Evolutionary conservation across 768 basidiomycete species (phyloP).

Genomic region (Mycena rebaudengoi): DNA sequence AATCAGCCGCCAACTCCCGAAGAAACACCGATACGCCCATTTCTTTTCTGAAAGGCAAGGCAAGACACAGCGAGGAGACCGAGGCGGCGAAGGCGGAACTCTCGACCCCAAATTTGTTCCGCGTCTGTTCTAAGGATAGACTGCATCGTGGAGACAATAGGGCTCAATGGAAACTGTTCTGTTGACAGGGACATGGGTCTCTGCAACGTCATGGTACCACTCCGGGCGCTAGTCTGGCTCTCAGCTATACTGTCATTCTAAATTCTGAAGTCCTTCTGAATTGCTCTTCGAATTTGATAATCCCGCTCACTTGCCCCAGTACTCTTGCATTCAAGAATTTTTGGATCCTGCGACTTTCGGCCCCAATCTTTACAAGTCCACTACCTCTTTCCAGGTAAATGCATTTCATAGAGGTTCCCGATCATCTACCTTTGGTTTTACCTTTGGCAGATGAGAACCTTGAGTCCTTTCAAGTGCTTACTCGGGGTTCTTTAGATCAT

Average conservation of each 20-base stretch:
- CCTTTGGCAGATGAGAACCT: constrained; percentile 70
- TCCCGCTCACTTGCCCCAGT: constrained; percentile 45
- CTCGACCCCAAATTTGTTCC: constrained; percentile 24
- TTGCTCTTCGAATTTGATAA: constrained; percentile 11
- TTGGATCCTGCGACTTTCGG: constrained; percentile 83
- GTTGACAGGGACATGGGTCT: constrained; percentile 63
- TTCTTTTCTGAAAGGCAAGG: constrained; percentile 71
- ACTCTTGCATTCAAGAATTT: constrained; percentile 87
- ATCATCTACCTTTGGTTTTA: constrained; percentile 72
- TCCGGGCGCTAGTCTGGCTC: constrained; percentile 85
- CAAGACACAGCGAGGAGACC: constrained; percentile 65
- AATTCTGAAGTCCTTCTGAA: constrained; percentile 53
- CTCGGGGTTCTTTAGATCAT: constrained; percentile 19
- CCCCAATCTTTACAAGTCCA: constrained; percentile 74
- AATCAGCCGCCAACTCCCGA: constrained; percentile 69
- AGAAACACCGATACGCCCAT: constrained; percentile 71
- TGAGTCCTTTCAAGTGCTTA: constrained; percentile 7
- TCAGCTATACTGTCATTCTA: constrained; percentile 77
- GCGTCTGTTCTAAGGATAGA: constrained; percentile 3
- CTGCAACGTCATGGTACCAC: constrained; percentile 80
- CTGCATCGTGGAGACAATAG: constrained; percentile 77
- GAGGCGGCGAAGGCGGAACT: constrained; percentile 75
- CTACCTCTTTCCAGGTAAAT: constrained; percentile 76
- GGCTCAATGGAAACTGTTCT: constrained; percentile 60
- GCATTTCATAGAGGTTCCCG: constrained; percentile 84